Percentiles rank a stretch among this genome's conserved stretches.
Evolutionary conservation across 179 eudicot species (phyloP).

Genomic region (Heliamphora pulchella): DNA sequence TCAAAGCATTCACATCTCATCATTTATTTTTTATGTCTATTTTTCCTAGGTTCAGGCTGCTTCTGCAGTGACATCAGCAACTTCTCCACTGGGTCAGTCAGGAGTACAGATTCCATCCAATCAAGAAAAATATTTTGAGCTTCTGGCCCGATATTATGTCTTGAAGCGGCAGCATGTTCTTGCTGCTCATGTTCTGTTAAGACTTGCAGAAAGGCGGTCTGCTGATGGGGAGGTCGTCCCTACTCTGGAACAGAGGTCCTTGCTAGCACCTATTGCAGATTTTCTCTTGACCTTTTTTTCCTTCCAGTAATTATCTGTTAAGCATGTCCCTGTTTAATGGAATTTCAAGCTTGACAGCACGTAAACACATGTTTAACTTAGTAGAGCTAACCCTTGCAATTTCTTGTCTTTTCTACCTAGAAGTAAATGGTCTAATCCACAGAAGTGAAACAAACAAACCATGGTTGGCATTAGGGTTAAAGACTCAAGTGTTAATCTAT

Average conservation of each 20-base stretch:
- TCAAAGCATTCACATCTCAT: slow-evolving; percentile 3
- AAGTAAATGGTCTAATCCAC: background rate
- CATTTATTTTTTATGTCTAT: background rate
- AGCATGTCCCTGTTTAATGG: background rate
- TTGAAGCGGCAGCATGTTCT: slow-evolving; percentile 88
- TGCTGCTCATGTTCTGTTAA: slow-evolving; percentile 81
- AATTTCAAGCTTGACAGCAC: background rate
- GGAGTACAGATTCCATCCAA: slow-evolving; percentile 37
- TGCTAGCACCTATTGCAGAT: background rate
- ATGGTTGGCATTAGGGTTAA: background rate
- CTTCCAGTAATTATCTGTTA: background rate
- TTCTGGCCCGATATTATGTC: slow-evolving; percentile 85
- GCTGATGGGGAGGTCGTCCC: slow-evolving; percentile 54
- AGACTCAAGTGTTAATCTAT: background rate
- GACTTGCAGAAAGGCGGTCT: slow-evolving; percentile 81
- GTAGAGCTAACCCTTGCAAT: background rate
- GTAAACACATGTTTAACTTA: background rate
- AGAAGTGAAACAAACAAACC: background rate
- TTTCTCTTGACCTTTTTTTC: background rate
- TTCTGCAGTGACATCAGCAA: slow-evolving; percentile 34
- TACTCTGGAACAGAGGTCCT: slow-evolving; percentile 75
- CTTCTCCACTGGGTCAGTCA: slow-evolving; percentile 35
- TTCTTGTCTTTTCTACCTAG: background rate
- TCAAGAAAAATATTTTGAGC: slow-evolving; percentile 77
- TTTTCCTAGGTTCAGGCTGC: slow-evolving; percentile 39